phyloP scores from a whole-genome alignment of 768 basidiomycete genomes.

The Leccinum disarticulatum region DNA sequence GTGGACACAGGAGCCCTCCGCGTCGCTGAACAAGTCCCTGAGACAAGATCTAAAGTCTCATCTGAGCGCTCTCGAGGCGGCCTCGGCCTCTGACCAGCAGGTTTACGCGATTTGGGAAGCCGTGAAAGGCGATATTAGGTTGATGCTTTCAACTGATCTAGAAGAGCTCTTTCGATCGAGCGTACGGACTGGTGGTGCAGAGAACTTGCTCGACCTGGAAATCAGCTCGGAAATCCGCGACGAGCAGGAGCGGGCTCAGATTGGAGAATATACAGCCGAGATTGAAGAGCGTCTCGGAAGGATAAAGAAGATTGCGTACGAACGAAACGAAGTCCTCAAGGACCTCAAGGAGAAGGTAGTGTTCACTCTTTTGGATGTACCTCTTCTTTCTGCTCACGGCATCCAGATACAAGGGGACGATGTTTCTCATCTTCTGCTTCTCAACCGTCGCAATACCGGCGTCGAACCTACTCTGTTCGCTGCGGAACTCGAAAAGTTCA shows the following conservation, averaged over 20 bases:
- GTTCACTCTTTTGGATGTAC: background rate
- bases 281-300: constrained; percentile 78
- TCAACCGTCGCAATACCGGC: constrained; percentile 81
- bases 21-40: constrained; percentile 64
- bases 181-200: constrained; percentile 38
- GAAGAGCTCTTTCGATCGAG: constrained; percentile 65
- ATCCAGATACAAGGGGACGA: constrained; percentile 92
- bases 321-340: constrained; percentile 83
- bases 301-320: constrained; percentile 79
- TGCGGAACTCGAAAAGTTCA: constrained; percentile 93
- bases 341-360: constrained; percentile 94
- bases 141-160: constrained; percentile 58
- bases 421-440: constrained; percentile 89
- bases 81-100: constrained; percentile 75
- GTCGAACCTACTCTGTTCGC: constrained; percentile 90
- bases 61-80: constrained; percentile 68
- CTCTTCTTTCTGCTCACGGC: background rate
- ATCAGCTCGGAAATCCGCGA: constrained; percentile 60
- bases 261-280: constrained; percentile 63
- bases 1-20: constrained; percentile 86
- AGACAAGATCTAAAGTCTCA: constrained; percentile 82
- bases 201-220: constrained; percentile 71
- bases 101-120: constrained; percentile 71
- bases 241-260: constrained; percentile 65
- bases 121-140: constrained; percentile 59